Percentiles rank a stretch among this genome's conserved stretches.
Conservation (phyloP, 495 filamentous ascomycete species). For the Apodospora peruviana region DNA sequence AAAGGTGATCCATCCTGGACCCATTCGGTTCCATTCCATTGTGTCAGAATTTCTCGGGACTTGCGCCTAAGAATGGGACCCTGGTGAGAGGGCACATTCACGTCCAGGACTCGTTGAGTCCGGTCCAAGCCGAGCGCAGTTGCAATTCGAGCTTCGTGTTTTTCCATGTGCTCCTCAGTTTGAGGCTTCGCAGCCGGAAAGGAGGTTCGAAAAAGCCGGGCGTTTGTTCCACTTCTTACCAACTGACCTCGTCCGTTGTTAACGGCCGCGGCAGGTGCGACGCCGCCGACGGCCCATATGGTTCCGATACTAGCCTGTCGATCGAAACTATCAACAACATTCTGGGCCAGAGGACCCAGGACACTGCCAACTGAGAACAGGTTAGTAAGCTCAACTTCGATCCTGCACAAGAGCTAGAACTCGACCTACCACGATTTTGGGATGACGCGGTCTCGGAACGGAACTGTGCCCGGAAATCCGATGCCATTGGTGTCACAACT, state of each 20-base stretch:
- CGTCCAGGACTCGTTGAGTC: conserved; percentile 50
- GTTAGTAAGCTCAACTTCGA: conserved; percentile 1
- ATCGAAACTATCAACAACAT: conserved; percentile 12
- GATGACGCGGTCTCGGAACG: conserved; percentile 27
- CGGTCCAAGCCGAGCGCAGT: conserved; percentile 79
- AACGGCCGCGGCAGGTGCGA: conserved; percentile 49
- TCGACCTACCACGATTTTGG: conserved; percentile 18
- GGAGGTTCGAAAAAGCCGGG: conserved; percentile 64
- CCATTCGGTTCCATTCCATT: conserved; percentile 60
- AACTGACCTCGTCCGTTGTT: conserved; percentile 58
- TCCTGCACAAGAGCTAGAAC: background rate
- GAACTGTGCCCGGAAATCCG: conserved; percentile 17
- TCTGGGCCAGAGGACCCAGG: conserved; percentile 27
- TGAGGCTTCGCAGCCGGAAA: conserved; percentile 47
- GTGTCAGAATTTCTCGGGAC: conserved; percentile 12
- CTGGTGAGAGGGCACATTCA: conserved; percentile 15
- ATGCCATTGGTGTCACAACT: conserved; percentile 28
- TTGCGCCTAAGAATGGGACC: conserved; percentile 15
- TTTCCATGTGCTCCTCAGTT: conserved; percentile 55
- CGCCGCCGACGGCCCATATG: conserved; percentile 78
- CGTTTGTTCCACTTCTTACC: conserved; percentile 65
- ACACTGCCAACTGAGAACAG: conserved; percentile 25
- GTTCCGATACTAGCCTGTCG: conserved; percentile 58
- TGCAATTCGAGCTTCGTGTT: conserved; percentile 72
- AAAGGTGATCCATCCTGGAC: conserved; percentile 40